These are phyloP conservation scores for Colletotrichum lentis DNA, from an alignment of 2,329 filamentous ascomycete species.

Conservation along the genomic window DNA sequence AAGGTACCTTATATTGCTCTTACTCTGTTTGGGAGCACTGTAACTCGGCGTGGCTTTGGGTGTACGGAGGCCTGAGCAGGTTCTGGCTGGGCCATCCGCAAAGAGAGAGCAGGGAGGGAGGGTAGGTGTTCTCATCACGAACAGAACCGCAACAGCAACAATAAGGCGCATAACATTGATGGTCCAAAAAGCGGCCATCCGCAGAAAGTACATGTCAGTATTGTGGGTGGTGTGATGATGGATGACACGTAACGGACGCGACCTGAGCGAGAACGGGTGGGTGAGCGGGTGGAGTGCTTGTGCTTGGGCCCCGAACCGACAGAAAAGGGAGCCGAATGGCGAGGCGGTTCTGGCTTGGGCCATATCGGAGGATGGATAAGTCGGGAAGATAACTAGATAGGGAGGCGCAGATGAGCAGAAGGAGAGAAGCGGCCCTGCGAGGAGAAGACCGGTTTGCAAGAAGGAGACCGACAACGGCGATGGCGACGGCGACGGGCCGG, in stretches of 20 bases:
- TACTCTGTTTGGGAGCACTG: too few relatives aligned
- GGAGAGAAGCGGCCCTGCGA: not conserved
- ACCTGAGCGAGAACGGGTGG: not conserved
- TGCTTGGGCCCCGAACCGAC: conserved; percentile 34
- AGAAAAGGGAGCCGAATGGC: not conserved
- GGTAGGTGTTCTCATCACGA: not conserved
- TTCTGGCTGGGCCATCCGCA: not conserved
- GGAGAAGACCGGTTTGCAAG: not conserved
- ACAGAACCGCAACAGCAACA: not conserved
- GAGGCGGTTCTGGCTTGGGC: not conserved
- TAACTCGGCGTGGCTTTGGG: conserved; percentile 7
- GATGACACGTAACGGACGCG: not conserved
- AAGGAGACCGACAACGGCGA: not conserved
- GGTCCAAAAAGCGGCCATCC: not conserved
- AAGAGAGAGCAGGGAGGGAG: not conserved
- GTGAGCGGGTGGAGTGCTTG: conserved; percentile 13
- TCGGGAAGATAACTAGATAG: too few relatives aligned
- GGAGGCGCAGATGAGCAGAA: not conserved
- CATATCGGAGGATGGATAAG: too few relatives aligned
- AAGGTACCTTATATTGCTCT: not conserved
- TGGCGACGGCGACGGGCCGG: not conserved
- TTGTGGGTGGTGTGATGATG: not conserved
- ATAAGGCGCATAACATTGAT: not conserved
- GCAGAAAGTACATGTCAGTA: not conserved
- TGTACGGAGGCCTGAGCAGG: conserved; percentile 13